Conservation (phyloP, 768 basidiomycete genomes). For the Mycena crocata region DNA sequence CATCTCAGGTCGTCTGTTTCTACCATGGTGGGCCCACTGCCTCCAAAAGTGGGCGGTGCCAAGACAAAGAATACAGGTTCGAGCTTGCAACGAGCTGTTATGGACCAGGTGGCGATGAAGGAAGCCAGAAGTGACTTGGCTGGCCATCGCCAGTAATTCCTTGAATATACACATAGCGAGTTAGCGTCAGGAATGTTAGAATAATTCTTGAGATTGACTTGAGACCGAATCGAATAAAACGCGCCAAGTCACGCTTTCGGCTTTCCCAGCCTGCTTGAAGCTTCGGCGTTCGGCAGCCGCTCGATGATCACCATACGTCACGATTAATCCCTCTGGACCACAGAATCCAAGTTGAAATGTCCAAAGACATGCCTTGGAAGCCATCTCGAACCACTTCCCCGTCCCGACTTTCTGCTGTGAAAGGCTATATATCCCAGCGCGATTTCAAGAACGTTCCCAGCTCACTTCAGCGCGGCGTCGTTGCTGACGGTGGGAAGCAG, state of each 20-base stretch:
- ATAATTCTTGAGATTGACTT: too few species aligned
- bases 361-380: slow-evolving; percentile 51
- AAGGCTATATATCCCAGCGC: slow-evolving; percentile 61
- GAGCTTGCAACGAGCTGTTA: slow-evolving; percentile 78
- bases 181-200: too few species aligned
- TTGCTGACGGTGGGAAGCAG: slow-evolving; percentile 43
- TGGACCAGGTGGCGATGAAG: slow-evolving; percentile 82
- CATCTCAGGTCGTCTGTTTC: slow-evolving; percentile 54
- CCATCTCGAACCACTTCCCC: slow-evolving; percentile 47
- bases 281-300: too few species aligned
- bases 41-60: slow-evolving; percentile 29
- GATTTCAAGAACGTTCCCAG: slow-evolving; percentile 48
- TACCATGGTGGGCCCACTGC: slow-evolving; percentile 29
- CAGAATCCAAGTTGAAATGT: slow-evolving; percentile 38
- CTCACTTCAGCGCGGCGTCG: slow-evolving; percentile 37
- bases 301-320: too few species aligned
- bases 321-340: too few species aligned
- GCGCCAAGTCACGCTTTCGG: too few species aligned
- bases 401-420: slow-evolving; percentile 53
- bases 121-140: slow-evolving; percentile 69
- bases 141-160: slow-evolving; percentile 1
- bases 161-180: not conserved
- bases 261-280: too few species aligned
- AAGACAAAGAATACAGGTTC: slow-evolving; percentile 61
- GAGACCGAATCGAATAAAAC: too few species aligned